Evolutionary conservation across 2,329 filamentous ascomycete genomes (phyloP), one percentile per base, ranked within the genome.

Genomic region (Cladosporium sp.): DNA sequence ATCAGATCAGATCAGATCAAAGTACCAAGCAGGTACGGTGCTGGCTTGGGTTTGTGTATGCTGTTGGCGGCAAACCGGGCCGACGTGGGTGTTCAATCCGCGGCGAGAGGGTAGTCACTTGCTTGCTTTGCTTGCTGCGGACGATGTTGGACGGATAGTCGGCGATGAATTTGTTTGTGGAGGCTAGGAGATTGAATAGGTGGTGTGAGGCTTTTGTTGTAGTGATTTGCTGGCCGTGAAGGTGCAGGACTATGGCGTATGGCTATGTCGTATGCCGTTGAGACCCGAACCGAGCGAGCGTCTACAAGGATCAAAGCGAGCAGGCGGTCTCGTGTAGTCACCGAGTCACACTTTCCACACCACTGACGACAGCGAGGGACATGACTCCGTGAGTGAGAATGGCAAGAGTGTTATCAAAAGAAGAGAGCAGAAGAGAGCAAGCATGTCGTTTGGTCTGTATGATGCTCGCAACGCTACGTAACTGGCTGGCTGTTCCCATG

Each of bases 41-140:
- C 33, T 35, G 31, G 16, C 23, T 35, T 26, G 55, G 28, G 55
- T 57, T 23, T 28, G 31, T 53, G 49, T 57, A 29, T 49, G 37
- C 46, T 61, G 44, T 29, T 62, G 46, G 14, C 59, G 59, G 59
- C 44, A 62, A 50, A 18, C 59, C 59, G 59, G 59, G 59, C 59
- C 59, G 59, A 52, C 44, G 44, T 33, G 23, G 46, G 46, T 37
- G 59, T 40, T 50, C 44, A 29, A 62, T 62, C 59, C 59, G 52
- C 52, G 52, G 52, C 18, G n/a, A 33, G 52, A 55, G 28, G 52
- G 52, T 11, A 33, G 52, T n/a, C 40, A 46, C n/a, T 21, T 53
- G 58, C 58, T 62, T 33, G 58, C 37, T 37, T 18, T 53, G 58
- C 58, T 61, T 57, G 28, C 29, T 33, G 29, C n/a, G 52, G 55